phyloP scores from a whole-genome alignment of 2,329 filamentous ascomycete genomes.

The Periconia macrospinosa region DNA sequence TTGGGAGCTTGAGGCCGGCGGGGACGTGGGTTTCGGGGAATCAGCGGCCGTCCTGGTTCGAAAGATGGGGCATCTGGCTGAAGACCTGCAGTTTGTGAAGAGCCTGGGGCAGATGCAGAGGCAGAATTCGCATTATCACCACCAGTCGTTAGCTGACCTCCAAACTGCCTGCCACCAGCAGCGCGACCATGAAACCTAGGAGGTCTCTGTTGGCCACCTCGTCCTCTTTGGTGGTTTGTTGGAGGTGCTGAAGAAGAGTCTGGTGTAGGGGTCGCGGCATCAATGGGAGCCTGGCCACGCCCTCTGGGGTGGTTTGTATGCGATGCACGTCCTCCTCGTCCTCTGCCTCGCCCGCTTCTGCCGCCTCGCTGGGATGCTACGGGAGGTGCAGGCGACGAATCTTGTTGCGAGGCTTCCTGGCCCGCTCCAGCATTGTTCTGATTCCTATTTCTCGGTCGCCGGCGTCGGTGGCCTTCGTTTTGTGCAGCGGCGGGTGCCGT shows the following conservation, averaged over 20 bases:
- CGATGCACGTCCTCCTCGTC: conserved; percentile 10
- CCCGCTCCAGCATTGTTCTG: conserved; percentile 11
- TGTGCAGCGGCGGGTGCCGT: conserved; percentile 13
- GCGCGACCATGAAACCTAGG: conserved; percentile 24
- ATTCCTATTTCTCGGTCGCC: conserved; percentile 28
- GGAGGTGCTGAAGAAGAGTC: neutral
- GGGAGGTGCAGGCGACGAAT: neutral
- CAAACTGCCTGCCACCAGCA: conserved; percentile 49
- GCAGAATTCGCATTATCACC: conserved; percentile 16
- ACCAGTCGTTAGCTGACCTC: conserved; percentile 50
- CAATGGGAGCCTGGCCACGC: neutral
- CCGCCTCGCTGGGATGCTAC: conserved; percentile 7
- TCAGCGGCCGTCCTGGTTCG: conserved; percentile 50
- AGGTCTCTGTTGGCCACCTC: conserved; percentile 17
- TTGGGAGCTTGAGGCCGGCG: conserved; percentile 48
- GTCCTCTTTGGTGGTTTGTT: conserved; percentile 9
- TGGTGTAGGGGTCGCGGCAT: neutral
- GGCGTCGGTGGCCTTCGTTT: conserved; percentile 17
- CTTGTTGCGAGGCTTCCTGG: conserved; percentile 18
- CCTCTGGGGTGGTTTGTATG: neutral
- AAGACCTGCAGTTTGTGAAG: conserved; percentile 53
- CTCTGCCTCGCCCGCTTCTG: conserved; percentile 8
- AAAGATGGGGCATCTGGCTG: conserved; percentile 57
- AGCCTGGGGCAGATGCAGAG: conserved; percentile 50
- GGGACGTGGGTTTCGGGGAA: conserved; percentile 54